Evolutionary conservation across 108 stramenopile species (phyloP).

Genomic region (Cyclotella baltica): DNA sequence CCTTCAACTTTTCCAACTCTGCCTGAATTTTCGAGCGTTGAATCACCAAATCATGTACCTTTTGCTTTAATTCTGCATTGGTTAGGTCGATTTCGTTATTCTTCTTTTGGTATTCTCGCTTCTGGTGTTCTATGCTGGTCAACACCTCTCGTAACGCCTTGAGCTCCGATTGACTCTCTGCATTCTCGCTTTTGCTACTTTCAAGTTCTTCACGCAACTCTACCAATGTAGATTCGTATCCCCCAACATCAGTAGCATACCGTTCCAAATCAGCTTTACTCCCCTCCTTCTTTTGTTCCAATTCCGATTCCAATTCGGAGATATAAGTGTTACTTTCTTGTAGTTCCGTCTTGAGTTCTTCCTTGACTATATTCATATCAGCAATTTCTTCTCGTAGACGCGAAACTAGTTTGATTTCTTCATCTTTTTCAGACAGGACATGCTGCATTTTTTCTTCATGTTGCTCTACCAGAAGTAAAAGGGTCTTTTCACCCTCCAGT

Average conservation of each 20-base stretch:
- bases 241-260: conserved; percentile 4
- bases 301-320: conserved; percentile 16
- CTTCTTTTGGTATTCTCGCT: neutral
- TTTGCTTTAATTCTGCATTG: neutral
- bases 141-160: conserved; percentile 7
- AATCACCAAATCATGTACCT: conserved; percentile 16
- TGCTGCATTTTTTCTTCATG: neutral
- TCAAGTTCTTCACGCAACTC: neutral
- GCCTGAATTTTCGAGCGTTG: neutral
- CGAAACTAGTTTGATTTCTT: neutral
- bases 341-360: conserved; percentile 13
- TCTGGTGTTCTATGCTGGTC: conserved; percentile 2
- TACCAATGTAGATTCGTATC: neutral
- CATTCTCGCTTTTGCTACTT: neutral
- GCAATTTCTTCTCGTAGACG: conserved; percentile 2
- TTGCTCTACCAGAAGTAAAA: conserved; percentile 5
- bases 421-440: neutral
- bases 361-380: conserved; percentile 2
- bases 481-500: neutral
- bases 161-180: neutral
- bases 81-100: neutral
- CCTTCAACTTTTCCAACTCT: neutral
- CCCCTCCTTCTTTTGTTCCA: conserved; percentile 8
- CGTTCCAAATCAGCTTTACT: neutral
- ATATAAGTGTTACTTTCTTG: conserved; percentile 1